Base-by-base conservation (phyloP, 331 rosid species). In the Pyracantha coccinea region DNA sequence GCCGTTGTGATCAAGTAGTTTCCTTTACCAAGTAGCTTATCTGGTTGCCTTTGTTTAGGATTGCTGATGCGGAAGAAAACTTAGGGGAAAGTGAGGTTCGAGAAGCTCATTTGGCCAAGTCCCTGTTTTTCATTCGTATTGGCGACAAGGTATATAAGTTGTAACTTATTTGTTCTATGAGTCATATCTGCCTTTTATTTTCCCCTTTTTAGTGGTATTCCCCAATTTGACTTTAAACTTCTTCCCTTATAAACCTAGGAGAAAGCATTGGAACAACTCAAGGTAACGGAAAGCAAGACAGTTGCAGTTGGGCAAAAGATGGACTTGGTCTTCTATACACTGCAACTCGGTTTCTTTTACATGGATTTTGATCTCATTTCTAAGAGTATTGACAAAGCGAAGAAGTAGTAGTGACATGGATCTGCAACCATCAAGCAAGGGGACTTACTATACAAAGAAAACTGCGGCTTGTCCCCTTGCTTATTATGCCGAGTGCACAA, bases 31-130 rank as follows among this genome's bases (percentile, higher is more conserved):
- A 28, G 28, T 47, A 33, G 44, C 25, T 69, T 61, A 23, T 83
- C 57, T 75, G 54, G 72, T 66, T 79, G 77, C 68, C 61, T 75
- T 63, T 75, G 63, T 81, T 60, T 38, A 95, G 99, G 89, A 92
- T 92, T 83, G 97, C 97, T 72, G 99, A 95, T 68, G 98, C 99
- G 1, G 99, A 95, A 78, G 97, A 92, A 68, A 95, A 95, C 86
- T 84, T 95, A 41, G 99, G 99, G 9, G 99, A 95, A 86, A 95
- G 97, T 85, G 99, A 95, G 88, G 99, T 95, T 44, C 89, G 99
- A 41, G 99, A 95, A 85, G 99, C 99, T 72, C 99, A 95, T 78
- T 71, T 95, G 81, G 99, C 99, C 24, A 95, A 95, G 78, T 90
- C 99, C 71, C 75, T 92, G 84, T 90, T 85, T 79, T 92, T 89